A percentile compares a stretch with the other conserved stretches of the same genome.
These are phyloP conservation scores for Leishmania martiniquensis DNA, from an alignment of 208 protist species.

Conservation along the genomic window DNA sequence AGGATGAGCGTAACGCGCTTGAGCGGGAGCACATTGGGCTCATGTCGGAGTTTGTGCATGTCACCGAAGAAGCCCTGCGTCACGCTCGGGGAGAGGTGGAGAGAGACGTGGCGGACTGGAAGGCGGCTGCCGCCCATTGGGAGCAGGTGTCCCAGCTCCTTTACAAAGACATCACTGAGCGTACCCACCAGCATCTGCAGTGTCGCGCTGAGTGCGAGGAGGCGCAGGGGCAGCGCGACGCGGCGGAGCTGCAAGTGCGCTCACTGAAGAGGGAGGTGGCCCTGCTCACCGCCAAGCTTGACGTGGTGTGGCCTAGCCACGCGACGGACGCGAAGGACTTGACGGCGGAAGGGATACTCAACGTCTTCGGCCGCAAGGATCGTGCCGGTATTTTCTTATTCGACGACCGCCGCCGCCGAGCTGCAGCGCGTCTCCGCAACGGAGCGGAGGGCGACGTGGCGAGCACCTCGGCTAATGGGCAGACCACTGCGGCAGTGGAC, in stretches of 20 bases:
- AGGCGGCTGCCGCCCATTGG: conserved; percentile 73
- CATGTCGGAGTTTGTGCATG: conserved; percentile 77
- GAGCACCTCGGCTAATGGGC: background rate
- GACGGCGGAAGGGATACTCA: conserved; percentile 64
- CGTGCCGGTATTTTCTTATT: conserved; percentile 31
- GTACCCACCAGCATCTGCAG: conserved; percentile 68
- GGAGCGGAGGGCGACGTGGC: background rate
- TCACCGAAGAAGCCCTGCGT: conserved; percentile 68
- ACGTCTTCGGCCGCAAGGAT: conserved; percentile 52
- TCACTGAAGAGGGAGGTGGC: conserved; percentile 48
- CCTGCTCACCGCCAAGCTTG: conserved; percentile 70
- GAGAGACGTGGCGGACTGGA: conserved; percentile 69
- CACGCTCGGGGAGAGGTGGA: conserved; percentile 69
- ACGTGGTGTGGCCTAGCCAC: conserved; percentile 87
- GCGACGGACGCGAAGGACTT: conserved; percentile 61
- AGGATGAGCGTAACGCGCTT: conserved; percentile 44
- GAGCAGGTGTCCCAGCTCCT: conserved; percentile 86
- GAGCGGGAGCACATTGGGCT: conserved; percentile 79
- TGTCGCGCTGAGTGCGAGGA: conserved; percentile 87
- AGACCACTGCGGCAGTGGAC: background rate
- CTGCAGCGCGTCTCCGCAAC: conserved; percentile 6
- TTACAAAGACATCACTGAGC: conserved; percentile 86
- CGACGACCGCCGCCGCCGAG: conserved; percentile 22
- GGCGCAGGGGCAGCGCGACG: conserved; percentile 78
- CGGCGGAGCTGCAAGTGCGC: conserved; percentile 43